phyloP scores from a whole-genome alignment of 371 early-diverging fungal genomes.

The Massospora cicadina region DNA sequence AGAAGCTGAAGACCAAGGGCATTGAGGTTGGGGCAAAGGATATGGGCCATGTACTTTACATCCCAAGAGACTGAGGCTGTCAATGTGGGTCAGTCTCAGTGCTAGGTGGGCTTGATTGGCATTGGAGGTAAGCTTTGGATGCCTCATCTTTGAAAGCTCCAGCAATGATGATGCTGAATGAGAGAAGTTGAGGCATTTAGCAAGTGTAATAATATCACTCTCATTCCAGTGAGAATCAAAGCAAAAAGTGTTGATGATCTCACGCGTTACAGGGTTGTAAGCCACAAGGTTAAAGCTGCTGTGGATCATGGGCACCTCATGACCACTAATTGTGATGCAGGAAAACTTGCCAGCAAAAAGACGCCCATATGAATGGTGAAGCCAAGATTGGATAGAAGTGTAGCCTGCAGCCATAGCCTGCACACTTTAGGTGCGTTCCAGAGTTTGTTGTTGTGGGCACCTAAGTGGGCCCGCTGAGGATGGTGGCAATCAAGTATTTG shows the following conservation, averaged over 20 bases:
- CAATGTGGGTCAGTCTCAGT: slow-evolving; percentile 51
- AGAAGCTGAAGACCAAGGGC: too few relatives aligned
- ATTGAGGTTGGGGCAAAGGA: too few relatives aligned
- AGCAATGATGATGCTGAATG: slow-evolving; percentile 43
- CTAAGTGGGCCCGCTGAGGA: slow-evolving; percentile 45
- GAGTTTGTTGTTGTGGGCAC: slow-evolving; percentile 14
- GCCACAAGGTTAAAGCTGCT: slow-evolving; percentile 62
- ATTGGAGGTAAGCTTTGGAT: slow-evolving; percentile 33
- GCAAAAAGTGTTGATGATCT: slow-evolving; percentile 39
- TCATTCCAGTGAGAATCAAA: slow-evolving; percentile 60
- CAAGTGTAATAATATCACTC: slow-evolving; percentile 48
- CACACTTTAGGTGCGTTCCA: slow-evolving; percentile 1
- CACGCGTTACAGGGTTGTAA: slow-evolving; percentile 43
- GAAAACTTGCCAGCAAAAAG: slow-evolving; percentile 55
- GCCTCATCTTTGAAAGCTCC: slow-evolving; percentile 55
- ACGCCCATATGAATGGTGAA: slow-evolving; percentile 54
- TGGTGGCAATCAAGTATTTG: slow-evolving; percentile 49
- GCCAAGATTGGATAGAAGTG: slow-evolving; percentile 13
- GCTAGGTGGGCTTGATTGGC: slow-evolving; percentile 33
- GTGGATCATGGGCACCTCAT: slow-evolving; percentile 29
- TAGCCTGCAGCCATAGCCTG: not conserved
- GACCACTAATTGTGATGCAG: slow-evolving; percentile 43
- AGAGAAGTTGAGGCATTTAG: slow-evolving; percentile 37
- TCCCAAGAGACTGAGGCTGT: too few relatives aligned
- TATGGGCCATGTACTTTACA: too few relatives aligned